Percentiles rank a stretch among this genome's conserved stretches.
Conservation (phyloP, 2,329 filamentous ascomycete species). For the Trichoderma lentiforme region DNA sequence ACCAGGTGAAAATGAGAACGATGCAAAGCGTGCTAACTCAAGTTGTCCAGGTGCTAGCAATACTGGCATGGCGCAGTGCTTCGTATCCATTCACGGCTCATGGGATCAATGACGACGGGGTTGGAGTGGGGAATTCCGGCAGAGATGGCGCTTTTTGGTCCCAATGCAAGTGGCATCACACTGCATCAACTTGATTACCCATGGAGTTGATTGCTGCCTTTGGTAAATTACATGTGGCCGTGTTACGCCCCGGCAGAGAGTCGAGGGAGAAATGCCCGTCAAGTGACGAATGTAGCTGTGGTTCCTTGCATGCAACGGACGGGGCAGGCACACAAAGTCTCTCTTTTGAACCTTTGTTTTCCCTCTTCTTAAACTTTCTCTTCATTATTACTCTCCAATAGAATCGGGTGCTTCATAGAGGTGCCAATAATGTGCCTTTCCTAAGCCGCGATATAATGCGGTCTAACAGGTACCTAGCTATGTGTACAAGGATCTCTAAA, state of each 20-base stretch:
- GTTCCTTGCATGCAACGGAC: slow-evolving; percentile 1
- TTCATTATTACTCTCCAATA: neutral
- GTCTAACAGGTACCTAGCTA: neutral
- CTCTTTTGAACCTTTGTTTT: neutral
- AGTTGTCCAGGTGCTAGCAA: neutral
- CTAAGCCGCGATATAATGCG: neutral
- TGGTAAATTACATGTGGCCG: neutral
- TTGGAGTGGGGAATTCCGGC: neutral
- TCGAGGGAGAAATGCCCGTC: neutral
- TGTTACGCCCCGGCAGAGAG: neutral
- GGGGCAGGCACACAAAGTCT: neutral
- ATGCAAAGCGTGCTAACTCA: neutral
- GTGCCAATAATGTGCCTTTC: neutral
- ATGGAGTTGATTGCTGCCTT: neutral
- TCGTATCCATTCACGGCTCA: neutral
- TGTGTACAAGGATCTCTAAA: neutral
- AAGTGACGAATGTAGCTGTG: neutral
- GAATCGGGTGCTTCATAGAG: neutral
- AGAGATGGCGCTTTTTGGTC: neutral
- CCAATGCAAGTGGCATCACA: neutral
- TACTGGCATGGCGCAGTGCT: neutral
- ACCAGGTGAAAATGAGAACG: neutral
- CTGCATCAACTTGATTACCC: neutral
- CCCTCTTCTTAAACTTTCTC: neutral
- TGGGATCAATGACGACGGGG: neutral